Conservation (phyloP, 148 eudicot genomes). For the Rhododendron williamsianum region DNA sequence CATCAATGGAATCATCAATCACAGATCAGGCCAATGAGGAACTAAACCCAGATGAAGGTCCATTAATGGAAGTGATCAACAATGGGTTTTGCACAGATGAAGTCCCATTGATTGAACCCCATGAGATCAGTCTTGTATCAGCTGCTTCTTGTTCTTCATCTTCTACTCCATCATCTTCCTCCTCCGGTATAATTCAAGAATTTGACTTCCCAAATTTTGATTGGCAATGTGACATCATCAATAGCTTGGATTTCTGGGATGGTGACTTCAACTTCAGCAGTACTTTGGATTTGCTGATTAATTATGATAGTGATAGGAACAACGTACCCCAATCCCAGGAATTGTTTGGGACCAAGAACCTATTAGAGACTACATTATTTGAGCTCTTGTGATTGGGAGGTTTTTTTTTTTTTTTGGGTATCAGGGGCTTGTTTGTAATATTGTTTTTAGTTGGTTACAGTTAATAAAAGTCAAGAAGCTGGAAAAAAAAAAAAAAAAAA, state of each 20-base stretch:
- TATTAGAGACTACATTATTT: not conserved
- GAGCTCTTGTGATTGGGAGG: not conserved
- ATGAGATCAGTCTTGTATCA: slow-evolving; percentile 32
- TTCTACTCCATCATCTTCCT: not conserved
- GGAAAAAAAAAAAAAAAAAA: not conserved
- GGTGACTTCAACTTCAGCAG: slow-evolving; percentile 25
- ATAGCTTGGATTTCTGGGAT: slow-evolving; percentile 30
- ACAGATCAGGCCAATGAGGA: not conserved
- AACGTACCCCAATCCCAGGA: not conserved
- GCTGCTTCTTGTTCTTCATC: slow-evolving; percentile 16
- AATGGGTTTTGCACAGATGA: slow-evolving; percentile 49
- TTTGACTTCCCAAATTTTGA: slow-evolving; percentile 28
- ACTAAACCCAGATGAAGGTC: not conserved
- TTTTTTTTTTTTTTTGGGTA: not conserved
- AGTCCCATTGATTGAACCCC: slow-evolving; percentile 46
- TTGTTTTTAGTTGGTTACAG: not conserved
- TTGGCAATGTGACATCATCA: slow-evolving; percentile 20
- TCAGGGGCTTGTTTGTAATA: not conserved
- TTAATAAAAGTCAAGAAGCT: not conserved
- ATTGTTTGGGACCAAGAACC: slow-evolving; percentile 13
- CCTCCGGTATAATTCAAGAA: slow-evolving; percentile 11
- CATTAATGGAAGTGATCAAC: slow-evolving; percentile 10
- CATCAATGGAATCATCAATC: not conserved
- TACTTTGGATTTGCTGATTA: slow-evolving; percentile 20
- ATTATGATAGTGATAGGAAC: slow-evolving; percentile 7